Evolutionary conservation across 805 yeast genomes (phyloP).

Genomic region (Candida nonsorbophila): DNA sequence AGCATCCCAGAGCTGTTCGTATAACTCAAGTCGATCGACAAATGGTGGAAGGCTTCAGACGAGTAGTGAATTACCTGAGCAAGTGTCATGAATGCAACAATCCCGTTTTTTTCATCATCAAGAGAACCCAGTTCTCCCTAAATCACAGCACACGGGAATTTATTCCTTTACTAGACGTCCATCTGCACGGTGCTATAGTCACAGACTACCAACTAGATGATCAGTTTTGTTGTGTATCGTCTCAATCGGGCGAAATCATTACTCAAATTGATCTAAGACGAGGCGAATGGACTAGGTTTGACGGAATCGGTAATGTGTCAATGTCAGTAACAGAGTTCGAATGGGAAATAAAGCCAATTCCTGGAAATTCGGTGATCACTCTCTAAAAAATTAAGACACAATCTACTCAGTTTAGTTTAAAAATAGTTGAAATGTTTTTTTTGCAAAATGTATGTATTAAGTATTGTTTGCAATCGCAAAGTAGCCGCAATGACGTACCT

Average conservation of each 20-base stretch:
- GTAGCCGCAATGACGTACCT: no score
- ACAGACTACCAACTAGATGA: slow-evolving; percentile 6
- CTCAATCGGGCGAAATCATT: slow-evolving; percentile 4
- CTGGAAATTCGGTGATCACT: no score
- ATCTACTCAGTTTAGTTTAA: no score
- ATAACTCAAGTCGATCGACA: slow-evolving; percentile 6
- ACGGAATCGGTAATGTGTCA: slow-evolving; percentile 3
- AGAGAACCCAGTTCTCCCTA: background rate
- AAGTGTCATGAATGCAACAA: slow-evolving; percentile 10
- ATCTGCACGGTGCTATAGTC: slow-evolving; percentile 7
- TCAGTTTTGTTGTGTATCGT: slow-evolving; percentile 7
- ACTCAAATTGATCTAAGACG: slow-evolving; percentile 9
- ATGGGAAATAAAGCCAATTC: slow-evolving; percentile 1
- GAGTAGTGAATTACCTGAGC: slow-evolving; percentile 7
- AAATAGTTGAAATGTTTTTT: no score
- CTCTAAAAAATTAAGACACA: no score
- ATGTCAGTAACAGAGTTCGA: slow-evolving; percentile 6
- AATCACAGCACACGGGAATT: background rate
- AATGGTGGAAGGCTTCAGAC: background rate
- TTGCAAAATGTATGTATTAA: no score
- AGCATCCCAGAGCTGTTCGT: slow-evolving; percentile 5
- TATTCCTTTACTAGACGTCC: slow-evolving; percentile 7
- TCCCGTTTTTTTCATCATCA: slow-evolving; percentile 5
- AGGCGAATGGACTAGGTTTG: slow-evolving; percentile 9
- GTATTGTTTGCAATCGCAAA: no score